Base-by-base conservation (phyloP, 2,329 filamentous ascomycete species). In the Claviceps sp. region DNA sequence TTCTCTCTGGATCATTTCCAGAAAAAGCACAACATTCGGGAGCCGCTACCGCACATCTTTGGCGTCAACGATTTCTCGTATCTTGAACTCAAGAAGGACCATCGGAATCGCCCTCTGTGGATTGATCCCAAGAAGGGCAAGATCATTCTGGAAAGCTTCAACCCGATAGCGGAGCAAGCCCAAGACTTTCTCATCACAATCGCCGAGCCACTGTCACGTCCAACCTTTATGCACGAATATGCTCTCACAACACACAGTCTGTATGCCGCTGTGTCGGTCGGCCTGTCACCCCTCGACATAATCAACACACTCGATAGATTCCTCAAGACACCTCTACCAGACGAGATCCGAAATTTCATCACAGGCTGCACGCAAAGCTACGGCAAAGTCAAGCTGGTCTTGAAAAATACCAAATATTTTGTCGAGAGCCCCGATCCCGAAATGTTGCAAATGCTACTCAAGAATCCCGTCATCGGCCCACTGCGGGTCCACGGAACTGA, bases 161-260 rank as follows among this genome's bases (percentile, higher is more conserved):
- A 87, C 50, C 87, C 90, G 2, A 74, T 93, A 52, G 89, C 91
- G 53, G 79, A 85, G 53, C 85, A 90, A 62, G 91, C 89, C 0
- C 89, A 95, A 64, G 89, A 95, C 65, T 95, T 98, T 65, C 74
- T 98, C 54, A 95, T 94, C 61, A 95, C 93, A 47, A 91, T 98
- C 59, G 88, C 91, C 56, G 91, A 98, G 70, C 93, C 91, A 18
- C 75, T 91, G 54, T 96, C 90, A 38, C 82, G 91, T 54, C 91
- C 93, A 53, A 86, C 83, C 5, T 91, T 89, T 63, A 80, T 97
- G 57, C 93, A 97, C 72, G 91, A 98, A 69, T 97, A 97, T 68
- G 80, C 84, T 52, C 78, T 98, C 61, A 96, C 89, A 2, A 83
- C 87, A 24, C 90, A 97, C 69, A 95, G 89, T 68, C 75, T 98